A percentile compares a stretch with the other conserved stretches of the same genome.
These are phyloP conservation scores for Ustilago trichophora DNA, from an alignment of 1,284 basidiomycete genomes.

Conservation along the genomic window DNA sequence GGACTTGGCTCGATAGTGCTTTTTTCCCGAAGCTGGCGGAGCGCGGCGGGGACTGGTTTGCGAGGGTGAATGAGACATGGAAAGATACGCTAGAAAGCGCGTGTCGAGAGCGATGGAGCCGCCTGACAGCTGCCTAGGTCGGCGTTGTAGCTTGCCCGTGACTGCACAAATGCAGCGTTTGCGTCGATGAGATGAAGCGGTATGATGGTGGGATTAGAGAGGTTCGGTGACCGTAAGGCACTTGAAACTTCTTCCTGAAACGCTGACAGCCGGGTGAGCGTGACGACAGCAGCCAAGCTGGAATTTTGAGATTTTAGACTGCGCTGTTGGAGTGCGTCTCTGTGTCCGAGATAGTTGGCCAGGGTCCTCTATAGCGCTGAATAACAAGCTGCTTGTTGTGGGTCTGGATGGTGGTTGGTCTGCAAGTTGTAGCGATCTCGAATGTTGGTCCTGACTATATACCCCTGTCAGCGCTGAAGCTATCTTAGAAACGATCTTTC, in stretches of 20 bases:
- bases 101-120: conserved; percentile 1
- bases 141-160: conserved; percentile 3
- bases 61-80: conserved; percentile 31
- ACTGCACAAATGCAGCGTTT: conserved; percentile 2
- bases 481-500: no score
- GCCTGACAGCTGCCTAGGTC: conserved; percentile 9
- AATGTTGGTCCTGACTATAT: no score
- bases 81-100: conserved; percentile 1
- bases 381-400: no score
- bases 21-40: conserved; percentile 24
- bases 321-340: no score
- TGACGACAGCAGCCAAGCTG: no score
- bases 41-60: conserved; percentile 15
- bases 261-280: not conserved
- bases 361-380: no score
- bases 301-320: no score
- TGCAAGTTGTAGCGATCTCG: no score
- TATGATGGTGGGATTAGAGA: not conserved
- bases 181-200: not conserved
- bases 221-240: not conserved
- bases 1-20: conserved; percentile 43
- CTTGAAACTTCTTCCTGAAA: conserved; percentile 10
- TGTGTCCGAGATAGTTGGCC: no score
- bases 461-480: no score
- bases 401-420: no score